These are phyloP conservation scores for Gastrolobium bilobum DNA, from an alignment of 306 rosid species.

Conservation along the genomic window DNA sequence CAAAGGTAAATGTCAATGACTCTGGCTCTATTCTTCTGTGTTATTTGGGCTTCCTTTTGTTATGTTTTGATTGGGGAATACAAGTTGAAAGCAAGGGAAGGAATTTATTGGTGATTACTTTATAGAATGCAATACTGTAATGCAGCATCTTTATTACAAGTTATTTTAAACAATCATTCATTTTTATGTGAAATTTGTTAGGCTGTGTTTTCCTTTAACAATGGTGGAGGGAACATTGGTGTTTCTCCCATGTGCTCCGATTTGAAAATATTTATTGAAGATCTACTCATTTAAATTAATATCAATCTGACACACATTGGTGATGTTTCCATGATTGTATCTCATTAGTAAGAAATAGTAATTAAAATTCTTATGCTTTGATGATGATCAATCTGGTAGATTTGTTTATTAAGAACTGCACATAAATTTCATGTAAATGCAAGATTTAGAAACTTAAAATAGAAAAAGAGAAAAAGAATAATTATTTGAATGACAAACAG, in stretches of 20 bases:
- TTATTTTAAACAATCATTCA: neutral
- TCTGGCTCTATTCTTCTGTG: conserved; percentile 27
- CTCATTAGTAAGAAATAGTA: neutral
- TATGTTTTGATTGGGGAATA: neutral
- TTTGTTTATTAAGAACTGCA: neutral
- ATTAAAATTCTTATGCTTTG: neutral
- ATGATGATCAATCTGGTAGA: neutral
- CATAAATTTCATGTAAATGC: neutral
- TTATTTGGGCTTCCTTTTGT: conserved; percentile 18
- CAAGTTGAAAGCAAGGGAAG: neutral
- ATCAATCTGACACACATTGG: neutral
- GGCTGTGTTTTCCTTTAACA: conserved; percentile 7
- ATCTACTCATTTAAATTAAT: conserved; percentile 9
- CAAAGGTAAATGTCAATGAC: conserved; percentile 62
- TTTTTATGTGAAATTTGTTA: conserved; percentile 4
- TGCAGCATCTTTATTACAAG: neutral
- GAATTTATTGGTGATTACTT: conserved; percentile 1
- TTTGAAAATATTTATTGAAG: neutral
- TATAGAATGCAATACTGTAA: conserved; percentile 8
- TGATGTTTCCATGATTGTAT: neutral
- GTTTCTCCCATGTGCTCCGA: neutral
- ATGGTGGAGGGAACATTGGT: neutral
- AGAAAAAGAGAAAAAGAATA: too few relatives aligned
- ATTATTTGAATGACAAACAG: conserved; percentile 2
- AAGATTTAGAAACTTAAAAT: neutral